Evolutionary conservation across 1,284 basidiomycete species (phyloP).

Genomic region (Irpex rosettiformis): DNA sequence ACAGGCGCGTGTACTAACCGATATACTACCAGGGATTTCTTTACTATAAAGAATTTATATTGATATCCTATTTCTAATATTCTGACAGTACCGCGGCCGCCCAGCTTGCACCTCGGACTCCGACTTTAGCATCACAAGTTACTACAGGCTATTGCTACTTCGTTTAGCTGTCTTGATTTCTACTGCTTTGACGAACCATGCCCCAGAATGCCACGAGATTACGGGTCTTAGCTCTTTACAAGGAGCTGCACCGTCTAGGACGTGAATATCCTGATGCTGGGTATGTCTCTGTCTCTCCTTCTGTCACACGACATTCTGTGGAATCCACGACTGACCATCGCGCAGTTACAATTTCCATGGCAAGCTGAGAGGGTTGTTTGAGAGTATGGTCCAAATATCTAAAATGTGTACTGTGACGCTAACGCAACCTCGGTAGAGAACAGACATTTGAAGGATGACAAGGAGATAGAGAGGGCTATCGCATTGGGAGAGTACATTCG

Average conservation of each 20-base stretch:
- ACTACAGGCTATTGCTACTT: too few relatives aligned
- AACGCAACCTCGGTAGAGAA: slow-evolving; percentile 51
- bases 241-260: slow-evolving; percentile 74
- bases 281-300: slow-evolving; percentile 40
- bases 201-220: slow-evolving; percentile 39
- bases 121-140: not conserved
- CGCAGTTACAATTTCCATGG: slow-evolving; percentile 68
- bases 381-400: slow-evolving; percentile 45
- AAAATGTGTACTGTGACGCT: not conserved
- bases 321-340: slow-evolving; percentile 22
- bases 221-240: slow-evolving; percentile 69
- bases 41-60: too few relatives aligned
- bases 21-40: slow-evolving; percentile 15
- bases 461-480: slow-evolving; percentile 77
- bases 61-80: too few relatives aligned
- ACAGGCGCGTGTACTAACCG: slow-evolving; percentile 15
- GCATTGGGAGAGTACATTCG: slow-evolving; percentile 85
- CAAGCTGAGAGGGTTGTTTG: slow-evolving; percentile 64
- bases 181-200: slow-evolving; percentile 25
- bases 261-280: slow-evolving; percentile 75
- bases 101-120: not conserved
- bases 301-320: slow-evolving; percentile 12
- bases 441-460: slow-evolving; percentile 60
- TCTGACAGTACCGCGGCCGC: too few relatives aligned
- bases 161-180: too few relatives aligned